Conservation (phyloP, 345 rosid species). For the Jatropha curcas region DNA sequence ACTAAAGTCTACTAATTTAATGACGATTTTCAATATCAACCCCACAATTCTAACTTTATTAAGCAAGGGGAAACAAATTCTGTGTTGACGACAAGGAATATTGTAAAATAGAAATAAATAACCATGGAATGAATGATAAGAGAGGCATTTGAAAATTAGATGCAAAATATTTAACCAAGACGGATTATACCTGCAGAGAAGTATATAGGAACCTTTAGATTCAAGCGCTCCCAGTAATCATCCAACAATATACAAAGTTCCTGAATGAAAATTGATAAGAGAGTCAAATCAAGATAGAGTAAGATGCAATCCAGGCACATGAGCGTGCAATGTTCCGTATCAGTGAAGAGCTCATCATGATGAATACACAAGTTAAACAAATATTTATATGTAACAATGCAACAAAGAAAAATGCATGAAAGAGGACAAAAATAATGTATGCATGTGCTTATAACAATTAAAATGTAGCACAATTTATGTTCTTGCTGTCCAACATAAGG, state of each 20-base stretch:
- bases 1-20: not conserved
- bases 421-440: not conserved
- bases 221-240: constrained; percentile 98
- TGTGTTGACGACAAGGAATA: too few relatives aligned
- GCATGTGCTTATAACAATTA: not conserved
- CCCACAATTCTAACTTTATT: not conserved
- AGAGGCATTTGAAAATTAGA: not conserved
- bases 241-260: constrained; percentile 91
- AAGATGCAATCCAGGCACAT: not conserved
- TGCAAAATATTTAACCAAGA: not conserved
- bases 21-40: not conserved
- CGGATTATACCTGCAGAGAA: constrained; percentile 79
- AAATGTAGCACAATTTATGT: not conserved
- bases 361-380: not conserved
- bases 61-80: constrained; percentile 7
- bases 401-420: not conserved
- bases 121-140: not conserved
- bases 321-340: not conserved
- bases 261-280: constrained; percentile 32
- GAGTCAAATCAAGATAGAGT: not conserved
- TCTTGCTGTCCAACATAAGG: not conserved
- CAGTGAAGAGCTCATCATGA: not conserved
- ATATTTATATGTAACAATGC: not conserved
- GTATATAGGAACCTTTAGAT: constrained; percentile 85
- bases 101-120: not conserved